Percentiles rank a stretch among this genome's conserved stretches.
Evolutionary conservation across 73 alveolate genomes (phyloP).

Genomic region (Diophrys sp.): DNA sequence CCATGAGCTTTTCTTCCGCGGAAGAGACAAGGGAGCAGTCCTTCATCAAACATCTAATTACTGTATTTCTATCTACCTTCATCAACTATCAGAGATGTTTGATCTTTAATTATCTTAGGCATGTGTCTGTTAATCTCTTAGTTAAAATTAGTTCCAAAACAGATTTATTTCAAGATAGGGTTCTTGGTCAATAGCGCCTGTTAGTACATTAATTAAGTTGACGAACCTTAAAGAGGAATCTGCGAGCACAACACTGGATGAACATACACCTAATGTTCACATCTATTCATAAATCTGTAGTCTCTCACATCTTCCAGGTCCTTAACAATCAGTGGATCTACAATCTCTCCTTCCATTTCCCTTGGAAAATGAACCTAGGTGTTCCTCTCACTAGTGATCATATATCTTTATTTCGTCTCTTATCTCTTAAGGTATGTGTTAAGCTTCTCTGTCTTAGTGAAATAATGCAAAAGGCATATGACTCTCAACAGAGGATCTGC

Average conservation of each 20-base stretch:
- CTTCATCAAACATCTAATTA: not conserved
- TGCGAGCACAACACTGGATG: too few relatives aligned
- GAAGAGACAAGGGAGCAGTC: not conserved
- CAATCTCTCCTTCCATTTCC: not conserved
- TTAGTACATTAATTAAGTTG: too few relatives aligned
- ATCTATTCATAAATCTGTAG: not conserved
- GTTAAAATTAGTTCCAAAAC: not conserved
- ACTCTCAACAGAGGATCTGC: conserved; percentile 8
- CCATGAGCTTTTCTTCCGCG: conserved; percentile 45
- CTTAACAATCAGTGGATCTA: not conserved
- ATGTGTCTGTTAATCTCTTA: not conserved
- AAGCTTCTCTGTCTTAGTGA: not conserved
- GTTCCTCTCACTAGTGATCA: too few relatives aligned
- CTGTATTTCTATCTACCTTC: not conserved
- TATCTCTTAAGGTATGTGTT: not conserved
- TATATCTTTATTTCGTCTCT: not conserved
- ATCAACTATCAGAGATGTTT: not conserved
- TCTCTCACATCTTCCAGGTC: not conserved
- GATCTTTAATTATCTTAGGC: not conserved
- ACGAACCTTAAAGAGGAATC: too few relatives aligned
- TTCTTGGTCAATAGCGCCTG: too few relatives aligned
- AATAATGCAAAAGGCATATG: conserved; percentile 1
- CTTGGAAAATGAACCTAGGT: not conserved
- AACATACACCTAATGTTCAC: not conserved
- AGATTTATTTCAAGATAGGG: not conserved